These are phyloP conservation scores for Lophiostoma macrostomum DNA, from an alignment of 495 filamentous ascomycete genomes.

Conservation along the genomic window DNA sequence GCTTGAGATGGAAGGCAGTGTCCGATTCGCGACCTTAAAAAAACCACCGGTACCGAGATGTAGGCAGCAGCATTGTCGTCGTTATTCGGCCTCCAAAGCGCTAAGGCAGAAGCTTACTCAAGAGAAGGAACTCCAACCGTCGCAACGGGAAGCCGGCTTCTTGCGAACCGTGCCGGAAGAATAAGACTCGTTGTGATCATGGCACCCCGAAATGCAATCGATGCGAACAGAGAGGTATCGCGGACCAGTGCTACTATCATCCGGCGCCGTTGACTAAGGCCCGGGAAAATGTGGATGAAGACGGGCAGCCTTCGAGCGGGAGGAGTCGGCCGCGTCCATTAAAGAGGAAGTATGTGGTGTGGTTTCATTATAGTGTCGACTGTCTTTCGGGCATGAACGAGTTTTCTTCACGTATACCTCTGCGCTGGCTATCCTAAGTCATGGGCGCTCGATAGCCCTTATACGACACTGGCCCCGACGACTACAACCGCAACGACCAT, in stretches of 20 bases:
- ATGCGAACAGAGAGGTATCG: conserved; percentile 21
- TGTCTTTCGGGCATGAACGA: too few species aligned
- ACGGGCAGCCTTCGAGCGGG: not conserved
- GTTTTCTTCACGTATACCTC: too few species aligned
- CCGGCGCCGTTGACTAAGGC: conserved; percentile 22
- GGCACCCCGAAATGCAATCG: conserved; percentile 21
- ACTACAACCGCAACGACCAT: too few species aligned
- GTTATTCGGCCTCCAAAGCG: not conserved
- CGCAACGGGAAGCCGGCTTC: conserved; percentile 24
- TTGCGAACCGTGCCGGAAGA: conserved; percentile 22
- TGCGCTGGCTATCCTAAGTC: too few species aligned
- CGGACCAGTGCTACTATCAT: conserved; percentile 25
- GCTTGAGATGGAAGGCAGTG: too few species aligned
- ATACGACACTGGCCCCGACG: too few species aligned
- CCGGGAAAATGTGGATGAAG: not conserved
- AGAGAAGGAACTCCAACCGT: conserved; percentile 15
- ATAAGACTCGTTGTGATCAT: conserved; percentile 26
- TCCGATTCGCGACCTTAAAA: too few species aligned
- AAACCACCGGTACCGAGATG: too few species aligned
- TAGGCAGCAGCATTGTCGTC: too few species aligned
- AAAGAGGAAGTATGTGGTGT: conserved; percentile 8
- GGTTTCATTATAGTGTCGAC: too few species aligned
- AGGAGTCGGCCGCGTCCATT: not conserved
- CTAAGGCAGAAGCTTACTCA: not conserved
- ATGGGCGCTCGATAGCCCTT: too few species aligned